Base-by-base conservation (phyloP, 192 early-diverging fungal genomes). In the Coemansia sp. region DNA sequence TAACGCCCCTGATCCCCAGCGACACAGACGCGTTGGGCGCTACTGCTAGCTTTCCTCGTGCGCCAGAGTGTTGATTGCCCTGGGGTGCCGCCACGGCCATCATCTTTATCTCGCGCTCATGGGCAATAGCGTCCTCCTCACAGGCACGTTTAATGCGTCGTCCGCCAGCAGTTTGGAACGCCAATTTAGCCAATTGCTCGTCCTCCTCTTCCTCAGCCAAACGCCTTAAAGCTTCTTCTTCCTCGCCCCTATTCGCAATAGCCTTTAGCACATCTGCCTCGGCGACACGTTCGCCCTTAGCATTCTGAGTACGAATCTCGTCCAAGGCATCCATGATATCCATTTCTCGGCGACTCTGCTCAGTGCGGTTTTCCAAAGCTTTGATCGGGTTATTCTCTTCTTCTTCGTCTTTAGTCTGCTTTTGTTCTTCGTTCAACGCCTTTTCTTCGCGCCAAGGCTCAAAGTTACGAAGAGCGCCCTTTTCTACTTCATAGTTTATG, bases 261-360 rank as follows among this genome's bases (percentile, higher is more conserved):
- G 72, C 62, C 7, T 90, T 88, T 24, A 95, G 67, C 10, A 95
- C 71, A 9, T 74, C 82, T 51, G 93, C 91, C 1, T 86, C 78
- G 66, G 90, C 89, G 12, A 96, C 85, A 15, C 95, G 79, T 67
- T 97, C 98, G 29, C 82, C 90, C 27, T 85, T 74, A 0, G 97
- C 95, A 71, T 98, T 99, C 61, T 87, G 79, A 29, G 95, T 93
- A 8, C 94, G 84, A 43, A 99, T 92, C 74, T 99, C 97, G 68
- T 98, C 98, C 70, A 99, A 71, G 0, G 94, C 94, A 76, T 99
- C 97, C 70, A 99, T 84, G 63, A 97, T 93, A 63, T 99, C 97
- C 96, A 99, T 97, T 67, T 99, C 98, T 11, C 95, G 75, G 65
- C 97, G 96, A 2, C 94, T 94, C 68, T 97, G 96, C 62, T 92